Evolutionary conservation across 2,329 filamentous ascomycete genomes (phyloP), one percentile per base, ranked within the genome.

Genomic region (Ophiostoma quercus): DNA sequence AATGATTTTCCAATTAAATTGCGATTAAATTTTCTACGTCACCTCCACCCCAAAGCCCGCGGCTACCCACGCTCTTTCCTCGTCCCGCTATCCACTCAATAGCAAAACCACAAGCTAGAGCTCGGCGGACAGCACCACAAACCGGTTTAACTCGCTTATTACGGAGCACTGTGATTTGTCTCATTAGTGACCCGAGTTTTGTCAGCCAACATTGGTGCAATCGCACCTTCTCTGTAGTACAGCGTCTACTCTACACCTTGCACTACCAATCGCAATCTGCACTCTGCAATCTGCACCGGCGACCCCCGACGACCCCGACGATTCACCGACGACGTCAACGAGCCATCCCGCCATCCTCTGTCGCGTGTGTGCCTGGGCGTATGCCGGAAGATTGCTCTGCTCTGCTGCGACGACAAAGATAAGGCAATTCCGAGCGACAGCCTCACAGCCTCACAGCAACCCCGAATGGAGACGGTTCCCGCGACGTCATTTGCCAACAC

Each of bases 321-420:
- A 41, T 14, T 41, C 39, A 14, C 57, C 60, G 39, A 57, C 51
- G 43, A 47, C 43, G 43, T 47, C 43, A 47, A 47, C 43, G 43
- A 47, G 43, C 7, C 43, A 47, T n/a, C 16, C 43, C 51, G 25
- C 22, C 51, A 25, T 11, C 9, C 3, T 14, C 22, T 57, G 51
- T 9, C 62, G 67, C 37, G 34, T 60, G 22, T 37, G 67, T 71
- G 67, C 66, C 70, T 37, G 67, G 70, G 70, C 67, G 66, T 65
- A 67, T 12, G 70, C 70, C 67, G 51, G 67, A 65, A 68, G 70
- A 67, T 63, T 51, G 67, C 41, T 12, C 12, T 41, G 39, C 39
- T 63, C 51, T 63, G 32, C 70, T 63, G 70, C 16, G 63, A 65
- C 43, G 11, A 47, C 43, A 41, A 41, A 41, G 39, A 41, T 41